phyloP scores from a whole-genome alignment of 1,139 yeast species.

The Yamadazyma triangularis region DNA sequence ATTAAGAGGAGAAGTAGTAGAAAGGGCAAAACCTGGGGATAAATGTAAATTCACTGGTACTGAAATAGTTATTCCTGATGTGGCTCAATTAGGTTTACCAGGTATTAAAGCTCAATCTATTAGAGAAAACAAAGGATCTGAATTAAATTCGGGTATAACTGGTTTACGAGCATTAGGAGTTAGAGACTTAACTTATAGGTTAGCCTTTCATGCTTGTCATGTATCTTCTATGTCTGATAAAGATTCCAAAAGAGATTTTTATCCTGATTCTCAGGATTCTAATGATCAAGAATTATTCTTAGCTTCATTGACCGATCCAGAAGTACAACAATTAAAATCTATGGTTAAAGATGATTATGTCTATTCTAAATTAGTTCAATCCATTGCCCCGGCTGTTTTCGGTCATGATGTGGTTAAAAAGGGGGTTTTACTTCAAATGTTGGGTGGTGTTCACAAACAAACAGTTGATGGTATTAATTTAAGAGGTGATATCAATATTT shows the following conservation, averaged over 20 bases:
- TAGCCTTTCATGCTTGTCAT: constrained; percentile 90
- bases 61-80: constrained; percentile 93
- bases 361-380: constrained; percentile 78
- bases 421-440: constrained; percentile 80
- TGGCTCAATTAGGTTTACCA: constrained; percentile 92
- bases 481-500: constrained; percentile 95
- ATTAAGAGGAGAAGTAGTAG: constrained; percentile 91
- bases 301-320: constrained; percentile 75
- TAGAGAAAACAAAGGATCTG: constrained; percentile 64
- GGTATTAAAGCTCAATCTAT: constrained; percentile 89
- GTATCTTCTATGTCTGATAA: constrained; percentile 55
- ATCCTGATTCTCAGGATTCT: constrained; percentile 38
- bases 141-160: constrained; percentile 76
- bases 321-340: constrained; percentile 75
- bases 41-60: constrained; percentile 94
- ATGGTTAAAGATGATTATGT: constrained; percentile 92
- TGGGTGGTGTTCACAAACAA: constrained; percentile 94
- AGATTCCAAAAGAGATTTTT: constrained; percentile 20
- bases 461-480: constrained; percentile 93
- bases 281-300: constrained; percentile 77
- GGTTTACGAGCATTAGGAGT: constrained; percentile 89
- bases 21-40: constrained; percentile 97
- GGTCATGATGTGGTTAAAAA: constrained; percentile 95
- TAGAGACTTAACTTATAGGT: constrained; percentile 85
- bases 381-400: constrained; percentile 95